Evolutionary conservation across 2,329 filamentous ascomycete genomes (phyloP).

Genomic region (Pseudogymnoascus destructans): DNA sequence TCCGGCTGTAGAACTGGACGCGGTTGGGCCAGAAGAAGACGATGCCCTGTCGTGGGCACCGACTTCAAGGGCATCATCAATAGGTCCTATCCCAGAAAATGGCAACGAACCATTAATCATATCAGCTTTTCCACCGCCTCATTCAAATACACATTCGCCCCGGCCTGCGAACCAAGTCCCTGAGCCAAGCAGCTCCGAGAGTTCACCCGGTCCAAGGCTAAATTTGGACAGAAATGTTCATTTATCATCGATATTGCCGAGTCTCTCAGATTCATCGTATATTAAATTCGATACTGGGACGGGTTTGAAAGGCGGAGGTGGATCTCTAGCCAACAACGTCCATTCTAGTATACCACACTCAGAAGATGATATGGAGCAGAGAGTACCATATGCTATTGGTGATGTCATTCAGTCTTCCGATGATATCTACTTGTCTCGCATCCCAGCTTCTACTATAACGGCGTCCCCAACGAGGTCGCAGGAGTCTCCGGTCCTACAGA

Average conservation of each 20-base stretch:
- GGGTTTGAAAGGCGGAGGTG: neutral
- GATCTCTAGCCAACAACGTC: neutral
- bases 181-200: neutral
- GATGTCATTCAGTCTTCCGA: constrained; percentile 1
- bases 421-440: neutral
- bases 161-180: neutral
- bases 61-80: neutral
- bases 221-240: neutral
- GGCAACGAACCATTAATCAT: neutral
- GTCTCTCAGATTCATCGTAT: neutral
- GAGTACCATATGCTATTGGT: neutral
- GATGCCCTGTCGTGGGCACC: neutral
- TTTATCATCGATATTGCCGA: neutral
- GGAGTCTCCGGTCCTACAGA: neutral
- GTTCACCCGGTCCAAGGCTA: neutral
- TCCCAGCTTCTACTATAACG: neutral
- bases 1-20: neutral
- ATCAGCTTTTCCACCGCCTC: neutral
- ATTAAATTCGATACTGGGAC: neutral
- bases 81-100: neutral
- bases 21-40: neutral
- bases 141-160: neutral
- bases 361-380: constrained; percentile 2
- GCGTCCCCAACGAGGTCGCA: neutral
- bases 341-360: neutral